Base-by-base conservation (phyloP, 164 flowering plant genomes). In the Vitis rupestris region DNA sequence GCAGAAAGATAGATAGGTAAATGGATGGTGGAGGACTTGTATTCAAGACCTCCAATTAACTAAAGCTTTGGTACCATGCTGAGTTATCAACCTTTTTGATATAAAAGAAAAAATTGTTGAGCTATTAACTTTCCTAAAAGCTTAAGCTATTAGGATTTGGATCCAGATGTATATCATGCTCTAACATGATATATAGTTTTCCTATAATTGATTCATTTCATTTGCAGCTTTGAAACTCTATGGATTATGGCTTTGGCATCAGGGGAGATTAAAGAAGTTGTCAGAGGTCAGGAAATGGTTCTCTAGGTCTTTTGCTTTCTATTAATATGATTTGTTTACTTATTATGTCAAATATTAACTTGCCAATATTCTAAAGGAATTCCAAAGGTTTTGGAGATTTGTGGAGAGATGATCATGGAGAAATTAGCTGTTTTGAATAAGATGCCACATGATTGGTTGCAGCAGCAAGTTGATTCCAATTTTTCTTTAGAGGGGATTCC, bases 241-340 rank as follows among this genome's bases (percentile, higher is more conserved):
- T 94, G 99, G 97, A 74, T 81, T 56, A 71, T 94, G 83, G 86
- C 87, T 82, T 52, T 83, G 61, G 70, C 71, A 60, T 80, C 89
- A 53, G 87, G 92, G 60, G 65, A 83, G 75, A 85, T 91, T 59
- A 77, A 77, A 72, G 86, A 87, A 71, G 75, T 75, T 53, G 73
- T 88, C 64, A 78, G 75, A 88, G 98, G 98, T 92, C 78, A 59
- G 64, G 48, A 15, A 60, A 63, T 55, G 16, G 31, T 44, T 68
- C 10, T 16, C 27, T n/a, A 4, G 6, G 31, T 50, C 30, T 6
- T 37, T 13, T 59, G 31, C 23, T 15, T 59, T 13, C 66, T 7
- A 11, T 29, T 56, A 16, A 16, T n/a, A 10, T 60, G 31, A 11
- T 31, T 52, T 67, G 16, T 70, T 59, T 51, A 64, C 67, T 55